These are phyloP conservation scores for Phialophora chinensis DNA, from an alignment of 2,329 filamentous ascomycete species.

Conservation along the genomic window DNA sequence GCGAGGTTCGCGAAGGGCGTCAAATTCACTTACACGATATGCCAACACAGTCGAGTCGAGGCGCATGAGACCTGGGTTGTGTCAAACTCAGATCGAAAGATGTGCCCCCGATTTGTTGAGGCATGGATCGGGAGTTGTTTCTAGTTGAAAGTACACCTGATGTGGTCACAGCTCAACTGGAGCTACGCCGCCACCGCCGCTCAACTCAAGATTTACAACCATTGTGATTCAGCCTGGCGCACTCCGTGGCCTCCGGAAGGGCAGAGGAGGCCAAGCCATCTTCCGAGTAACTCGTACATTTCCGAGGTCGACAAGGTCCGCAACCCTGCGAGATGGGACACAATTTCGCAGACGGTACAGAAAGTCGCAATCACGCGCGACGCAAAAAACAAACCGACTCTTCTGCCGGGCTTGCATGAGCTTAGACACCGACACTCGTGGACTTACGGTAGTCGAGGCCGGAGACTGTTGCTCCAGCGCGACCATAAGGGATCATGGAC, in stretches of 20 bases:
- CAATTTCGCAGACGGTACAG: not conserved
- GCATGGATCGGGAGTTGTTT: not conserved
- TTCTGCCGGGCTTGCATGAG: no score
- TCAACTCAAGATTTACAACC: not conserved
- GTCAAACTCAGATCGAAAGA: not conserved
- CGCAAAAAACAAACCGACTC: not conserved
- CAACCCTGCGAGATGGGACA: not conserved
- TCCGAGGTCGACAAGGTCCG: not conserved
- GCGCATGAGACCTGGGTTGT: not conserved
- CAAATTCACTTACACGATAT: not conserved
- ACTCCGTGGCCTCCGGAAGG: not conserved
- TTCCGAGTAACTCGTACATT: not conserved
- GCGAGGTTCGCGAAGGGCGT: not conserved
- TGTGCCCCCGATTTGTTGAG: not conserved
- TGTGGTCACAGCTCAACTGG: not conserved
- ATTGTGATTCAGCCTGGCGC: not conserved
- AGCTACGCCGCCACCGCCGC: not conserved
- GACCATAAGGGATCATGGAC: not conserved
- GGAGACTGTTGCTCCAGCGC: not conserved
- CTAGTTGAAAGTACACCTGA: not conserved
- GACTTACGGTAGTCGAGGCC: not conserved
- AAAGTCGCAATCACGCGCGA: not conserved
- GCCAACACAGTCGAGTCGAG: not conserved
- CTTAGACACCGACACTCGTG: not conserved
- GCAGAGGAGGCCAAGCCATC: not conserved